These are phyloP conservation scores for Recurvomyces mirabilis DNA, from an alignment of 495 filamentous ascomycete genomes.

Conservation along the genomic window DNA sequence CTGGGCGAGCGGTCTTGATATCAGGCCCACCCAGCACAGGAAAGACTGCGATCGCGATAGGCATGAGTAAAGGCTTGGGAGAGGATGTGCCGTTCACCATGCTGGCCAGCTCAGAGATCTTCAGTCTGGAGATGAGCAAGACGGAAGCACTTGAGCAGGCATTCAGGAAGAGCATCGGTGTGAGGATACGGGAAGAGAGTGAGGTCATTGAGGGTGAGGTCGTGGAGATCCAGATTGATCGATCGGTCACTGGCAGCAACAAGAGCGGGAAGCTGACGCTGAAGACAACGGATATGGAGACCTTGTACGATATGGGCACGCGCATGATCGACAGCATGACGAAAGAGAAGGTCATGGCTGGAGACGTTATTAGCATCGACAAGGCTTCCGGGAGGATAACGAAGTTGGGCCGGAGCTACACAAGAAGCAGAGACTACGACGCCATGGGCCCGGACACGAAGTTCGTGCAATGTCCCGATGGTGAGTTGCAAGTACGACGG, in stretches of 20 bases:
- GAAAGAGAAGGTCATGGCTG: conserved; percentile 96
- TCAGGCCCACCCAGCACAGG: conserved; percentile 95
- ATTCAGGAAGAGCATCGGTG: conserved; percentile 92
- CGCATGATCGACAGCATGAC: conserved; percentile 99
- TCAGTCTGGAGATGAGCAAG: conserved; percentile 97
- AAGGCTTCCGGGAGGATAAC: conserved; percentile 96
- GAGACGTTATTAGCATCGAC: conserved; percentile 95
- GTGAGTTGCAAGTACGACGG: conserved; percentile 92
- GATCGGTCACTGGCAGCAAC: conserved; percentile 80
- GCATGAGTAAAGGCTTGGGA: conserved; percentile 92
- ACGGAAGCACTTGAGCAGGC: conserved; percentile 96
- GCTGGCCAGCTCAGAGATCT: conserved; percentile 90
- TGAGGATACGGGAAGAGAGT: conserved; percentile 94
- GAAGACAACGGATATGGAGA: conserved; percentile 99
- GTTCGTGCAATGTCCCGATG: conserved; percentile 96
- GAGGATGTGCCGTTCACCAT: conserved; percentile 92
- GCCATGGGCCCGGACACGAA: conserved; percentile 98
- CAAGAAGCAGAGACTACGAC: conserved; percentile 92
- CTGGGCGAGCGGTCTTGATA: conserved; percentile 86
- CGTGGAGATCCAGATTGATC: conserved; percentile 97
- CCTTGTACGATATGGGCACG: conserved; percentile 96
- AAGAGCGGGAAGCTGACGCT: conserved; percentile 94
- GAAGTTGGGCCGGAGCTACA: conserved; percentile 87
- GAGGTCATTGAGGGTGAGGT: conserved; percentile 99
- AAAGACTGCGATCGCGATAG: conserved; percentile 98